Conservation (phyloP, 1,139 yeast species). For the Scheffersomyces cryptocercus region DNA sequence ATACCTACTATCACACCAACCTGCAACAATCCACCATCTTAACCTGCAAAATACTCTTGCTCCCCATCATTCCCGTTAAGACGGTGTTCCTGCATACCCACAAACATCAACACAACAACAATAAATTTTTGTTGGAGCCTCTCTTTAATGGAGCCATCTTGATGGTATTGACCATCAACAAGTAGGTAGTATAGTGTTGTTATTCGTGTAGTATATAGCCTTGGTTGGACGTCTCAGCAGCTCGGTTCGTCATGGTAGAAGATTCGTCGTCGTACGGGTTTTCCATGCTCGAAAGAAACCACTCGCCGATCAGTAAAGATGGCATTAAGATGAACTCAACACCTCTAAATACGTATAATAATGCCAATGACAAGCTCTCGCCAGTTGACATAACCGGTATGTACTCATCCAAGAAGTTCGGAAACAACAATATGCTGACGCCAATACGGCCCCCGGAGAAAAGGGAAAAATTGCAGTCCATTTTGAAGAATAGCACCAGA, state of each 20-base stretch:
- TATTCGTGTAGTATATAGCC: too few species aligned
- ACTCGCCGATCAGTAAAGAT: slow-evolving; percentile 13
- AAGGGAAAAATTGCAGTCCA: slow-evolving; percentile 7
- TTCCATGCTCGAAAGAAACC: slow-evolving; percentile 2
- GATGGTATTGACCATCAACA: not conserved
- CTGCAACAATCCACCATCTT: too few species aligned
- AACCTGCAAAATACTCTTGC: too few species aligned
- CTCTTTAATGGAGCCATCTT: slow-evolving; percentile 1
- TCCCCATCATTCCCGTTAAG: too few species aligned
- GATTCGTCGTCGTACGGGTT: slow-evolving; percentile 1
- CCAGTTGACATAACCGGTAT: not conserved
- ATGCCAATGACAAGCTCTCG: slow-evolving; percentile 2
- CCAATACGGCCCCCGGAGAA: slow-evolving; percentile 4
- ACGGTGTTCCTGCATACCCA: not conserved
- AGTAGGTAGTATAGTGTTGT: too few species aligned
- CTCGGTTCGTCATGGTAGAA: not conserved
- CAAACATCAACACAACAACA: slow-evolving; percentile 1
- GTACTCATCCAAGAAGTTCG: not conserved
- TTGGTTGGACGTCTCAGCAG: not conserved
- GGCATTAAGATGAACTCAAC: slow-evolving; percentile 15
- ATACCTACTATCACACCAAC: too few species aligned
- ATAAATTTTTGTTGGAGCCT: slow-evolving; percentile 1
- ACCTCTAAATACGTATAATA: slow-evolving; percentile 7
- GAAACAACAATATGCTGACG: not conserved
- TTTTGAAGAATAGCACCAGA: slow-evolving; percentile 5